Base-by-base conservation (phyloP, 225 moss, liverwort and hornwort genomes). In the Physcomitrellopsis africana region DNA sequence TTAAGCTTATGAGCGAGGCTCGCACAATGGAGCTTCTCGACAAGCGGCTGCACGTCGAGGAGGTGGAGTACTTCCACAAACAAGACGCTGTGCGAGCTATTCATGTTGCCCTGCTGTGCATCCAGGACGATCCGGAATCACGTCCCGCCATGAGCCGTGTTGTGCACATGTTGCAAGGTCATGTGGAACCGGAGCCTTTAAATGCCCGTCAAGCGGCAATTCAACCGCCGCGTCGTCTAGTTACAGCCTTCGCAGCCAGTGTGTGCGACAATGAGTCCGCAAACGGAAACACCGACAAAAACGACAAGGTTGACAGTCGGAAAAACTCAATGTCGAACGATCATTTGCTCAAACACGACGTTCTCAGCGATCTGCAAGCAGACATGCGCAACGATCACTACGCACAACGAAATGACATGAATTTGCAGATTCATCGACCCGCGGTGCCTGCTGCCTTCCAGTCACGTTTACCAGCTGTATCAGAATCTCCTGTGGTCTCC, bases 121-220 rank as follows among this genome's bases (percentile, higher is more conserved):
- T 94, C 44, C 94, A 92, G 66, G 85, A 90, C 14, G 90, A 90
- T 65, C 92, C 94, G 0, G 82, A 76, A 0, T 59, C 70, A 3
- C 86, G 94, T 4, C 92, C 92, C 8, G 47, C 84, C 8, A 94
- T 94, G 85, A 86, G 94, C 62, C 81, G 69, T 18, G 94, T 87
- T 9, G 80, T 90, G 32, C 89, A 80, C 66, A 91, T 93, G 91
- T 57, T 89, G 29, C 91, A 91, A 59, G 89, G 93, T 0, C 88
- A 88, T 51, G 13, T 88, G 13, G 88, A 88, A 65, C 88, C 88
- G 6, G 88, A 88, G 55, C 77, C 79, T 1, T 45, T 83, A n/a
- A 85, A 84, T 75, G 72, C 89, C 7, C 69, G 61, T 13, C 63
- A 81, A 62, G 70, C 81, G 51, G 82, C 93, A 22, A 78, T 74